Evolutionary conservation across 495 filamentous ascomycete species (phyloP).

Genomic region (Trichoderma asperelloides): DNA sequence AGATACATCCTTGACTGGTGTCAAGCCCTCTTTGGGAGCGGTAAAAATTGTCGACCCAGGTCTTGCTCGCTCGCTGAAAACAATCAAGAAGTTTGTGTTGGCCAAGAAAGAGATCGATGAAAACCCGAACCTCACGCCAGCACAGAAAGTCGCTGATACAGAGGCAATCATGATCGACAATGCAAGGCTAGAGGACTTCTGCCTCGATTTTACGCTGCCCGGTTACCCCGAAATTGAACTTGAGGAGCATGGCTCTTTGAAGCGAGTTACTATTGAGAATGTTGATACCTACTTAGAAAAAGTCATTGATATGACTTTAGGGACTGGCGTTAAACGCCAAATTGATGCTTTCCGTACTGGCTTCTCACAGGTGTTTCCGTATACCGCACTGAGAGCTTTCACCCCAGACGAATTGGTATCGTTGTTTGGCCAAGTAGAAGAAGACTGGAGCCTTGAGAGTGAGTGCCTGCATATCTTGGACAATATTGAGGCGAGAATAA

Average conservation of each 20-base stretch:
- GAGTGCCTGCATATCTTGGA: conserved; percentile 28
- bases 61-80: conserved; percentile 74
- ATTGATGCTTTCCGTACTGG: conserved; percentile 85
- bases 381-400: conserved; percentile 84
- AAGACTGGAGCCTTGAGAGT: conserved; percentile 98
- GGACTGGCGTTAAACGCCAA: conserved; percentile 76
- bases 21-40: conserved; percentile 83
- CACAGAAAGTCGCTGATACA: conserved; percentile 60
- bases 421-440: conserved; percentile 88
- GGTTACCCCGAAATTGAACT: conserved; percentile 90
- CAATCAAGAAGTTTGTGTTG: conserved; percentile 78
- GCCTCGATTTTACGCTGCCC: conserved; percentile 88
- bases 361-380: conserved; percentile 96
- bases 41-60: conserved; percentile 83
- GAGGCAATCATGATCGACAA: conserved; percentile 63
- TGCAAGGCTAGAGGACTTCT: conserved; percentile 73
- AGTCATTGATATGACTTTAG: conserved; percentile 87
- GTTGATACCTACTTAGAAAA: conserved; percentile 79
- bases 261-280: conserved; percentile 76
- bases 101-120: conserved; percentile 76
- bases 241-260: conserved; percentile 60
- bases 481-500: background rate
- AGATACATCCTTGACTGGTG: conserved; percentile 48
- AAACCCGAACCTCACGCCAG: conserved; percentile 49
- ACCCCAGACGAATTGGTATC: conserved; percentile 95